phyloP scores from a whole-genome alignment of 2,329 filamentous ascomycete species.

The Trichoderma asperellum region DNA sequence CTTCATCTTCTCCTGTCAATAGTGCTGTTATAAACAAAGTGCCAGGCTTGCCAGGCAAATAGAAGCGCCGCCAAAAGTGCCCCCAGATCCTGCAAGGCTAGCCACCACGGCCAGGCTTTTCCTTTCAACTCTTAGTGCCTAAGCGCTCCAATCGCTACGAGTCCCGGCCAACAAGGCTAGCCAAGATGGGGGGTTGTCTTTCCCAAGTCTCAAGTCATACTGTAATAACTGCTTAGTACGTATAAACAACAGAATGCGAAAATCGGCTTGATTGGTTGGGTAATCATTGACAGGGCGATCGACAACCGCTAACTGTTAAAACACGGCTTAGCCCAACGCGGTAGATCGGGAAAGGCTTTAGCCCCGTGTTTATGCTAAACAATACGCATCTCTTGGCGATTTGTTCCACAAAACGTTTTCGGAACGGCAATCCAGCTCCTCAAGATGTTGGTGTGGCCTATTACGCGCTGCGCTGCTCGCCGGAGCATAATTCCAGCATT shows the following conservation, averaged over 20 bases:
- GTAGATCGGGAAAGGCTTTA: not conserved
- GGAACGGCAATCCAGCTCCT: no score
- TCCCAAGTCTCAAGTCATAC: not conserved
- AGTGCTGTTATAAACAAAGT: not conserved
- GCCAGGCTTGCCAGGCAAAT: not conserved
- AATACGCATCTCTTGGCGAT: not conserved
- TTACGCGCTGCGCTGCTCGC: no score
- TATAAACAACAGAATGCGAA: not conserved
- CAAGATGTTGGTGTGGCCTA: no score
- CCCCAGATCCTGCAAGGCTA: not conserved
- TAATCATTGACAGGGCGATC: not conserved
- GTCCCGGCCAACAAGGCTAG: not conserved
- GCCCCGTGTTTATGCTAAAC: not conserved
- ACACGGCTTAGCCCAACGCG: not conserved
- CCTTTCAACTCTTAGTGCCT: not conserved
- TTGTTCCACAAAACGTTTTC: not conserved
- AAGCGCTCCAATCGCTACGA: conserved; percentile 19
- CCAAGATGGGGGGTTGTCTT: not conserved
- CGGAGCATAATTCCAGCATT: no score
- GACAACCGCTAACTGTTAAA: not conserved
- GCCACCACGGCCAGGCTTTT: not conserved
- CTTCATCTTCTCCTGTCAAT: not conserved
- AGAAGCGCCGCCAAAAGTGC: conserved; percentile 4
- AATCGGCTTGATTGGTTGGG: not conserved
- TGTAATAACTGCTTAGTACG: not conserved